Conservation (phyloP, 148 eudicot species). For the Rhododendron henanense region DNA sequence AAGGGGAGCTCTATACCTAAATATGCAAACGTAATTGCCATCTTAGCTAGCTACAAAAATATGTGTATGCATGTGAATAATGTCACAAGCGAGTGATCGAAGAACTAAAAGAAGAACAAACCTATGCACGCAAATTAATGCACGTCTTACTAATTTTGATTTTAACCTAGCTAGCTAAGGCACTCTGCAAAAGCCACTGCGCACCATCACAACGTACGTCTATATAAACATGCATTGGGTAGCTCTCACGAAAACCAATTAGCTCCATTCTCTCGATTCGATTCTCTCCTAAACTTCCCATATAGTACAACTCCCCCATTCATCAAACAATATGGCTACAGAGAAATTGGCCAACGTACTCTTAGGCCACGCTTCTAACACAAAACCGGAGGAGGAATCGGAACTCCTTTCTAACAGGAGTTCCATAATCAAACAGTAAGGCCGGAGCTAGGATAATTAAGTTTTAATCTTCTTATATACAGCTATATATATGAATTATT, state of each 20-base stretch:
- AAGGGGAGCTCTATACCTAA: no score
- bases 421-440: neutral
- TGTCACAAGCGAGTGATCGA: no score
- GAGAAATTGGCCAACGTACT: neutral
- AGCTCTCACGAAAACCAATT: no score
- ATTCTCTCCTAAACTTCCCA: no score
- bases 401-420: neutral
- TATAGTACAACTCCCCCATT: no score
- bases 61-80: no score
- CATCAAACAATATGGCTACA: neutral
- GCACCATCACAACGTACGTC: neutral
- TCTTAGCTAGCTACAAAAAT: no score
- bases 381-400: neutral
- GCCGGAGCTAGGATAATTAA: neutral
- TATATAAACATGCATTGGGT: neutral
- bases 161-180: neutral
- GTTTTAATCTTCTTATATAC: neutral
- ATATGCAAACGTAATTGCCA: no score
- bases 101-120: no score
- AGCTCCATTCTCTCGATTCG: no score
- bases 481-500: no score
- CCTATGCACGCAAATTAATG: neutral
- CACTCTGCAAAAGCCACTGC: neutral
- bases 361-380: neutral
- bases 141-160: neutral